These are phyloP conservation scores for Croton laevigatus DNA, from an alignment of 441 rosid genomes.

Conservation along the genomic window DNA sequence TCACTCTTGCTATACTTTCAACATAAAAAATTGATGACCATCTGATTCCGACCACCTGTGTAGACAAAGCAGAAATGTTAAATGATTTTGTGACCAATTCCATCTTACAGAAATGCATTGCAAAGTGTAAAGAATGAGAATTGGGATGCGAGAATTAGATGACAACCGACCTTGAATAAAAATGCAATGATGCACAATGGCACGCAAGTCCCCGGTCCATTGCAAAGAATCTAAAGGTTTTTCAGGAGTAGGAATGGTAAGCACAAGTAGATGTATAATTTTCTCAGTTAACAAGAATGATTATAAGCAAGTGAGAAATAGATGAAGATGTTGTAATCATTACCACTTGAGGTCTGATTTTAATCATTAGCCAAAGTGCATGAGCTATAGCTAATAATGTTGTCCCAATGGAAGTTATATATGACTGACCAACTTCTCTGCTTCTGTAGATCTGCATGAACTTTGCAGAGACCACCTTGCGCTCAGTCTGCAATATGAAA, in stretches of 20 bases:
- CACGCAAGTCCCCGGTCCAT: constrained; percentile 92
- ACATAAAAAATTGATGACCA: constrained; percentile 80
- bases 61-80: constrained; percentile 18
- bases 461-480: constrained; percentile 37
- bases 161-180: constrained; percentile 58
- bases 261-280: constrained; percentile 7
- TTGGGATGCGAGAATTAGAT: neutral
- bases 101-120: neutral
- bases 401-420: constrained; percentile 77
- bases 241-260: neutral
- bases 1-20: constrained; percentile 93
- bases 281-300: neutral
- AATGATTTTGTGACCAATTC: neutral
- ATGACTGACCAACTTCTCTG: constrained; percentile 96
- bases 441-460: constrained; percentile 79
- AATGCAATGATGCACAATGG: constrained; percentile 79
- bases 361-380: constrained; percentile 69
- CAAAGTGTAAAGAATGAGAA: neutral
- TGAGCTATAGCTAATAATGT: constrained; percentile 63
- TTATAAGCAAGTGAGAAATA: neutral
- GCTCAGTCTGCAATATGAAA: constrained; percentile 32
- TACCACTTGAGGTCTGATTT: constrained; percentile 83
- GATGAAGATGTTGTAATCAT: constrained; percentile 22
- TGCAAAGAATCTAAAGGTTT: constrained; percentile 67
- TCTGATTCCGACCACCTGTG: constrained; percentile 73